Evolutionary conservation across 306 rosid species (phyloP).

Genomic region (Echinosophora koreensis): DNA sequence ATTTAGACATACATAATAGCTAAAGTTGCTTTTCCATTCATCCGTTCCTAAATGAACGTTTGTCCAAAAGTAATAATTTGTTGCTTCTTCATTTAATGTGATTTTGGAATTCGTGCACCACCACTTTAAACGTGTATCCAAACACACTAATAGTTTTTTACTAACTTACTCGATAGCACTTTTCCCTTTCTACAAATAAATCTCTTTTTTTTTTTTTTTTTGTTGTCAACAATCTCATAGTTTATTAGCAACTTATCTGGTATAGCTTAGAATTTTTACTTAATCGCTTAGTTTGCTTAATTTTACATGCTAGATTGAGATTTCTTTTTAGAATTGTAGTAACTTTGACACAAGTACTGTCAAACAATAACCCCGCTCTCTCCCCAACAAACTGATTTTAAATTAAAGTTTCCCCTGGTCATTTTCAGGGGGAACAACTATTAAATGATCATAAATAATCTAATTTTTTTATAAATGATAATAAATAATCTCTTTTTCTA

Average conservation of each 20-base stretch:
- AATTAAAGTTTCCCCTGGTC: not conserved
- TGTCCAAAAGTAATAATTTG: too few relatives aligned
- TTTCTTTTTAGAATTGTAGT: not conserved
- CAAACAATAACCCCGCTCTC: not conserved
- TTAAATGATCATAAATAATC: too few relatives aligned
- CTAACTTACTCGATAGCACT: too few relatives aligned
- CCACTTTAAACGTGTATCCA: too few relatives aligned
- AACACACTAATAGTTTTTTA: too few relatives aligned
- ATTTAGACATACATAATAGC: too few relatives aligned
- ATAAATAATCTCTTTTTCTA: not conserved
- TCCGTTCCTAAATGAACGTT: too few relatives aligned
- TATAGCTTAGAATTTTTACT: not conserved
- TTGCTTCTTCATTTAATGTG: too few relatives aligned
- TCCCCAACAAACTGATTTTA: conserved; percentile 6
- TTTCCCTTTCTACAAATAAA: too few relatives aligned
- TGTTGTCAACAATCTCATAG: not conserved
- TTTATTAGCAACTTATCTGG: not conserved
- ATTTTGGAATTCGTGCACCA: too few relatives aligned
- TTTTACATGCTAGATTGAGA: not conserved
- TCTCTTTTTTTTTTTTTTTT: too few relatives aligned
- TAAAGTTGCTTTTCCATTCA: too few relatives aligned
- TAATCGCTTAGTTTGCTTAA: not conserved
- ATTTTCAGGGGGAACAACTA: conserved; percentile 29
- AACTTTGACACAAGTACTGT: not conserved
- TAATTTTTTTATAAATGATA: conserved; percentile 1